phyloP scores from a whole-genome alignment of 1,284 basidiomycete genomes.

The Agaricales sp. region DNA sequence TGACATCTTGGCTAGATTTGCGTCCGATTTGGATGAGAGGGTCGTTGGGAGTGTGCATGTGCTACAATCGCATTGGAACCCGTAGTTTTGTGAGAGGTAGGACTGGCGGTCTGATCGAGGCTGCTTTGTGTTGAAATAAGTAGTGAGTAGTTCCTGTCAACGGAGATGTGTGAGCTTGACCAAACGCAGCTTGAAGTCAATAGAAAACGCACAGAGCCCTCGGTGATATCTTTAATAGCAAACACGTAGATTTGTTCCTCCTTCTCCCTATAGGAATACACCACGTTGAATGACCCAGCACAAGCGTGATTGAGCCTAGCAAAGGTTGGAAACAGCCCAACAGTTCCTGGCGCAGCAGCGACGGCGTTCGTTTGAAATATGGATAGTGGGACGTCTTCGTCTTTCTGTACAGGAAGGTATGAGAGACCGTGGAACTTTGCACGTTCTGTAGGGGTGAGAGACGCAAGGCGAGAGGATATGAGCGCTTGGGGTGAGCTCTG shows the following conservation, averaged over 20 bases:
- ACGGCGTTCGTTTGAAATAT: slow-evolving; percentile 61
- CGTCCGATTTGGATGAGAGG: slow-evolving; percentile 38
- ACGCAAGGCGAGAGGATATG: slow-evolving; percentile 25
- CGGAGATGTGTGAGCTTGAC: not conserved
- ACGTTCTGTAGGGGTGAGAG: slow-evolving; percentile 21
- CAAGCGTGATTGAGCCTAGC: slow-evolving; percentile 58
- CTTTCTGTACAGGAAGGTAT: slow-evolving; percentile 32
- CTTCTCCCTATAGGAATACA: slow-evolving; percentile 44
- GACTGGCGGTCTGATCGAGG: slow-evolving; percentile 29
- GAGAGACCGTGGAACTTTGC: slow-evolving; percentile 41
- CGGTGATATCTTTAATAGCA: slow-evolving; percentile 42
- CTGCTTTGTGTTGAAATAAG: slow-evolving; percentile 45
- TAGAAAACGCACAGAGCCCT: slow-evolving; percentile 20
- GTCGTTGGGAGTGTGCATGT: slow-evolving; percentile 41
- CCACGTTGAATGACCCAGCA: slow-evolving; percentile 49
- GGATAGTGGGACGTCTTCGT: slow-evolving; percentile 37
- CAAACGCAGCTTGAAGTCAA: not conserved
- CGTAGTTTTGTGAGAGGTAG: slow-evolving; percentile 37
- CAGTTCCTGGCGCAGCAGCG: slow-evolving; percentile 29
- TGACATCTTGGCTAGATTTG: slow-evolving; percentile 33
- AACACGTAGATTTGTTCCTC: slow-evolving; percentile 40
- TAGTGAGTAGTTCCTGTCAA: slow-evolving; percentile 47
- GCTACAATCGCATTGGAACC: slow-evolving; percentile 45
- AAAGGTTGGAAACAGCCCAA: slow-evolving; percentile 51
- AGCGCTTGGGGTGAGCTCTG: slow-evolving; percentile 31